phyloP scores from a whole-genome alignment of 1,139 yeast species.

The Sugiyamaella japonica region DNA sequence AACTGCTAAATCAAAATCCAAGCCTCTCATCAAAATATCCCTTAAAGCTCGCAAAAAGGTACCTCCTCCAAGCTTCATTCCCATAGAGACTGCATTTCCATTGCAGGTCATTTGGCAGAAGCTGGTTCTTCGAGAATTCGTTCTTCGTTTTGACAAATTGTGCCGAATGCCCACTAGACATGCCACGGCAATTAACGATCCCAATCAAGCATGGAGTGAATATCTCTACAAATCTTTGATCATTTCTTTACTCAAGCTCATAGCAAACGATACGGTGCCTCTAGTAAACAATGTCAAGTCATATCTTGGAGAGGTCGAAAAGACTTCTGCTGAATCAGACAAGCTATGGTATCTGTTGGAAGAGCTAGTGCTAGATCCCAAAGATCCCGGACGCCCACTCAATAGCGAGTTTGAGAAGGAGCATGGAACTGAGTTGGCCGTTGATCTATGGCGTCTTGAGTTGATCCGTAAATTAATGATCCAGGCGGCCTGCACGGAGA shows the following conservation, averaged over 20 bases:
- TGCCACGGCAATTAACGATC: constrained; percentile 39
- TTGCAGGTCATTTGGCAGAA: constrained; percentile 32
- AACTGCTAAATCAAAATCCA: not conserved
- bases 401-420: constrained; percentile 7
- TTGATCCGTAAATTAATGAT: constrained; percentile 30
- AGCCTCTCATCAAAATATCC: constrained; percentile 18
- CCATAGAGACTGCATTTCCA: constrained; percentile 29
- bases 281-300: constrained; percentile 28
- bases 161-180: constrained; percentile 41
- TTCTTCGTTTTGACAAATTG: constrained; percentile 38
- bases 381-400: constrained; percentile 1
- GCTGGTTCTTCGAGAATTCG: constrained; percentile 34
- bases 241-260: constrained; percentile 36
- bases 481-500: constrained; percentile 38
- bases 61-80: constrained; percentile 32
- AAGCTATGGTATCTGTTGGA: constrained; percentile 33
- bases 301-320: constrained; percentile 36
- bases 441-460: constrained; percentile 15
- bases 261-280: constrained; percentile 38
- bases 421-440: constrained; percentile 9
- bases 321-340: constrained; percentile 36
- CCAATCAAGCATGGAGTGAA: constrained; percentile 41
- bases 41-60: constrained; percentile 22
- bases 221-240: constrained; percentile 40
- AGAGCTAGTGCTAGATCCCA: constrained; percentile 1